Evolutionary conservation across 1,139 yeast species (phyloP).

Genomic region (Chernovozyma sophiae-reginae): DNA sequence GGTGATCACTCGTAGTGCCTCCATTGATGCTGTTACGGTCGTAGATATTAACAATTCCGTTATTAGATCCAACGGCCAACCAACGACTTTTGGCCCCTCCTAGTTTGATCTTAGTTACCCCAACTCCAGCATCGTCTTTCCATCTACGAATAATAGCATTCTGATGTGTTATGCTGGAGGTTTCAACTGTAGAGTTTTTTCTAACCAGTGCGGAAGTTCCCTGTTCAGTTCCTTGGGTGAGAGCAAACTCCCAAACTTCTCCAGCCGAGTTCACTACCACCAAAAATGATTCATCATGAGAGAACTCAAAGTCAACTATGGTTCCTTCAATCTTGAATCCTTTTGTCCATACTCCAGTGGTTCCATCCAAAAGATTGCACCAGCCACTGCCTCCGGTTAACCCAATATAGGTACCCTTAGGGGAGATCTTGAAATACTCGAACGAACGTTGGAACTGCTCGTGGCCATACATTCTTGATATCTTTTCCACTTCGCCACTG

Average conservation of each 20-base stretch:
- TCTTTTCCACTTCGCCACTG: constrained; percentile 73
- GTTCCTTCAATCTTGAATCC: constrained; percentile 90
- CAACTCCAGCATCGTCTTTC: constrained; percentile 86
- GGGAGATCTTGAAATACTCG: constrained; percentile 75
- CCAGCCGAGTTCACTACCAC: constrained; percentile 75
- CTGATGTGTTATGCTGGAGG: neutral
- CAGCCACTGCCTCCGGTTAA: constrained; percentile 85
- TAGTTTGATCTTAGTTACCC: constrained; percentile 72
- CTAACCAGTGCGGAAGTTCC: neutral
- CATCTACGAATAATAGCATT: constrained; percentile 53
- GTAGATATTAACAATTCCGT: constrained; percentile 87
- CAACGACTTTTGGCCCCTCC: constrained; percentile 79
- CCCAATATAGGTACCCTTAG: constrained; percentile 68
- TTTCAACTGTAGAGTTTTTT: constrained; percentile 8
- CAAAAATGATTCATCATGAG: constrained; percentile 48
- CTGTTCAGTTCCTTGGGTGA: neutral
- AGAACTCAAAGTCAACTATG: constrained; percentile 73
- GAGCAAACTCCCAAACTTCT: constrained; percentile 83
- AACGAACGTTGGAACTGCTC: constrained; percentile 81
- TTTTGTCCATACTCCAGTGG: constrained; percentile 78
- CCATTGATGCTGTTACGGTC: constrained; percentile 43
- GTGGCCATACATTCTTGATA: constrained; percentile 88
- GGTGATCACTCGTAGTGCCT: constrained; percentile 21
- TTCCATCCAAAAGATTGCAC: constrained; percentile 74
- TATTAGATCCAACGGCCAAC: constrained; percentile 84